Percentiles rank a stretch among this genome's conserved stretches.
Evolutionary conservation across 495 filamentous ascomycete genomes (phyloP).

Genomic region (Neurospora sublineolata): DNA sequence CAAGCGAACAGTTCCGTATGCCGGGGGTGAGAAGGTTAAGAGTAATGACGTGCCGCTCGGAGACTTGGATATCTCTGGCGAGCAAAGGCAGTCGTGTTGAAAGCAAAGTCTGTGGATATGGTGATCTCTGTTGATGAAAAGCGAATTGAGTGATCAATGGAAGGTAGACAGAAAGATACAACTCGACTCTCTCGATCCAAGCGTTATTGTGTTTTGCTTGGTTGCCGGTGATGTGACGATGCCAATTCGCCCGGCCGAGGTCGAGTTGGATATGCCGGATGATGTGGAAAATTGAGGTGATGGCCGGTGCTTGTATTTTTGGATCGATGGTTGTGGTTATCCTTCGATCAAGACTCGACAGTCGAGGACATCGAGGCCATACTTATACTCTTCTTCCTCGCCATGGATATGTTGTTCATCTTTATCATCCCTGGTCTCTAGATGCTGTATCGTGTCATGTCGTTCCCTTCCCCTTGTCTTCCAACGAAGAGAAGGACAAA

Average conservation of each 20-base stretch:
- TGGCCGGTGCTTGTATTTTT: neutral
- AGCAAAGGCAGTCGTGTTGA: neutral
- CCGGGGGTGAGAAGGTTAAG: neutral
- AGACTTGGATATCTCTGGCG: neutral
- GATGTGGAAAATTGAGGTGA: neutral
- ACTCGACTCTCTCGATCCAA: neutral
- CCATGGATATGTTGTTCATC: neutral
- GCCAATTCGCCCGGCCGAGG: neutral
- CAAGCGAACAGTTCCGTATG: neutral
- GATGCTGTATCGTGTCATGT: neutral
- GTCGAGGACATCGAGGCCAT: constrained; percentile 7
- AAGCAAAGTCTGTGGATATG: neutral
- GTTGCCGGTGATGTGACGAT: neutral
- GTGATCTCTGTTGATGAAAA: neutral
- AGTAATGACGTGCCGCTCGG: neutral
- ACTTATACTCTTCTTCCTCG: constrained; percentile 12
- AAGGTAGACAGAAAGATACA: neutral
- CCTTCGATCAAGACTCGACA: neutral
- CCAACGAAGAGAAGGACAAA: neutral
- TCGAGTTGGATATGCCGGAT: neutral
- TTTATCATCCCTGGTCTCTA: neutral
- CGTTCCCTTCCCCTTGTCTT: neutral
- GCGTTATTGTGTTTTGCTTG: neutral
- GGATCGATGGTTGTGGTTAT: neutral
- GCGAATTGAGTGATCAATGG: neutral